Conservation (phyloP, 805 yeast species). For the Schwanniomyces polymorphus region DNA sequence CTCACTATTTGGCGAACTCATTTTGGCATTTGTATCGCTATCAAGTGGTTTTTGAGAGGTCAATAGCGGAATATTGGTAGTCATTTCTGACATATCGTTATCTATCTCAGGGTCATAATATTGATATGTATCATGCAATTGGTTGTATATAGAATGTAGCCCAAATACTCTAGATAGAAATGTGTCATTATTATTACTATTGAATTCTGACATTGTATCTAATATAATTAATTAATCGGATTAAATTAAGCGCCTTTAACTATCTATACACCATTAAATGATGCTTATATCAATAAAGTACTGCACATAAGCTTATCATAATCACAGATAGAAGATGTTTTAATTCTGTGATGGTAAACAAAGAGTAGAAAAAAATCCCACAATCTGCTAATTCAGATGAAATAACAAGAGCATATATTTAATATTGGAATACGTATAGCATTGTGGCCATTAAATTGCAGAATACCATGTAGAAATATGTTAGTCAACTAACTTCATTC, state of each 20-base stretch:
- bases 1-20: constrained; percentile 4
- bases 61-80: background rate
- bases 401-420: no score
- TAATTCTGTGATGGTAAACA: no score
- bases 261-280: background rate
- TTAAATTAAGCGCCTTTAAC: background rate
- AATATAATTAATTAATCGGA: background rate
- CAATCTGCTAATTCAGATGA: no score
- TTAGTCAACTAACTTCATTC: no score
- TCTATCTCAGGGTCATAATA: constrained; percentile 38
- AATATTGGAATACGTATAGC: no score
- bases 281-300: background rate
- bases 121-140: constrained; percentile 37
- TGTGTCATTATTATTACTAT: constrained; percentile 41
- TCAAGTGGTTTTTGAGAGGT: background rate
- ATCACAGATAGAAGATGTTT: background rate
- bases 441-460: no score
- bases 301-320: background rate
- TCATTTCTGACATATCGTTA: constrained; percentile 4
- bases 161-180: constrained; percentile 68
- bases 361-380: no score
- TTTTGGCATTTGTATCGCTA: constrained; percentile 1
- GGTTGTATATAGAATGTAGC: constrained; percentile 43
- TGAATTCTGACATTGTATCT: constrained; percentile 8
- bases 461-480: no score